Conservation (phyloP, 345 rosid species). For the Aquilaria sinensis region DNA sequence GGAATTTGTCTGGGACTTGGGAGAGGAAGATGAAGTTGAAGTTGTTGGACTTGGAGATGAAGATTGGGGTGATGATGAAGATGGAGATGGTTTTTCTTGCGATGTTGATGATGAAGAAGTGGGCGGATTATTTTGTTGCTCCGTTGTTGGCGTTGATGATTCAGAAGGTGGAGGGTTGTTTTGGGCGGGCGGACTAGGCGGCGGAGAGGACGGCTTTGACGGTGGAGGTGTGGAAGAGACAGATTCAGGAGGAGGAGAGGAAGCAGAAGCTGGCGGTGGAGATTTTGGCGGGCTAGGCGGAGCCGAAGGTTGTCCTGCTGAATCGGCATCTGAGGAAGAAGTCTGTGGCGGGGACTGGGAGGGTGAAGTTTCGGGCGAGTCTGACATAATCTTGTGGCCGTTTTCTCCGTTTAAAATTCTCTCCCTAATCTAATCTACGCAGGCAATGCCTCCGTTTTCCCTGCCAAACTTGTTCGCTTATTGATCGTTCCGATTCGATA, state of each 20-base stretch:
- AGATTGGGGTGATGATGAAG: not conserved
- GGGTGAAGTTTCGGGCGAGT: no score
- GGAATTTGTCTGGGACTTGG: not conserved
- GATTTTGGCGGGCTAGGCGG: conserved; percentile 19
- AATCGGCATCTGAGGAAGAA: conserved; percentile 13
- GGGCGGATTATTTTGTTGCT: not conserved
- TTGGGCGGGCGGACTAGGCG: not conserved
- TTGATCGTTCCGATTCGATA: no score
- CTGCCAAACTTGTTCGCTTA: no score
- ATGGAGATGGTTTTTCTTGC: not conserved
- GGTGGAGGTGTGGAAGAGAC: conserved; percentile 22
- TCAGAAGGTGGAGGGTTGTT: not conserved
- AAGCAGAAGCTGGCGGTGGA: conserved; percentile 20
- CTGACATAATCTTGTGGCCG: no score
- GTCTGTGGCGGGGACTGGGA: not conserved
- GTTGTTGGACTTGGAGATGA: conserved; percentile 14
- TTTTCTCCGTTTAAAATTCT: no score
- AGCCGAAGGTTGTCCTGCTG: not conserved
- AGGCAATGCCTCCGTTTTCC: no score
- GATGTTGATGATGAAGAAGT: no score
- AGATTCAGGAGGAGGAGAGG: conserved; percentile 19
- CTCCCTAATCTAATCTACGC: no score
- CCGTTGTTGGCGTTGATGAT: not conserved
- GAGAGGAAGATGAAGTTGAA: conserved; percentile 3
- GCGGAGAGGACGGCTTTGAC: conserved; percentile 14